Base-by-base conservation (phyloP, 2,329 filamentous ascomycete species). In the Peltaster fructicola region DNA sequence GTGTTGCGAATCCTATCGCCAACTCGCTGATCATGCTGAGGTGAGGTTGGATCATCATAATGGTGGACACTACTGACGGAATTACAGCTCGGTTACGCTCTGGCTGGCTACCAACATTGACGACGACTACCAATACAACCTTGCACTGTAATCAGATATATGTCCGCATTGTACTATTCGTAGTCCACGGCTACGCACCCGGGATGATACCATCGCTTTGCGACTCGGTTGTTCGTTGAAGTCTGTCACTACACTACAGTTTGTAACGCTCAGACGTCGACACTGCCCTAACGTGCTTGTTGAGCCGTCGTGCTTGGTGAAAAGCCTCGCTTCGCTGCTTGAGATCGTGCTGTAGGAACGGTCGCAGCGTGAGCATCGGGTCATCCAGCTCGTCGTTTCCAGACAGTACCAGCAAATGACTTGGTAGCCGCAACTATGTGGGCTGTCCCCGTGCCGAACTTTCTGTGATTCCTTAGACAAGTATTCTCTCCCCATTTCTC, bases 61-160 rank as follows among this genome's bases (percentile, higher is more conserved):
- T 7, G 10, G 17, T 12, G 16, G 15, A 9, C 23, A 21, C 18
- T 25, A 26, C 23, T 30, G 31, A 50, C 29, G 47, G 29, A 15
- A 14, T 21, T 30, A 10, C 37, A 73, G 69, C 43, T 68, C 67
- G 14, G 57, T 67, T 23, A 65, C 74, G 17, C 59, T 76, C 16
- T 76, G 71, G 71, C 59, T 76, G 14, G 69, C 67, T 25, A 72
- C 76, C 56, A 76, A 75, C 41, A 73, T 76, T 53, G 72, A 76
- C 47, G 71, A 76, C 39, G 71, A 75, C 41, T 76, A 75, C 46
- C 73, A 69, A 15, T 76, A 76, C 49, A 74, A 68, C 40, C 52
- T 76, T 33, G 66, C 69, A 24, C 58, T 76, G 35, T 76, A 40
- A 33, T 14, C 16, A 21, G 7, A 22, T n/a, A n/a, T 8, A 18